A percentile compares a stretch with the other conserved stretches of the same genome.
Conservation (phyloP, 805 yeast species). For the Lipomyces sp. region DNA sequence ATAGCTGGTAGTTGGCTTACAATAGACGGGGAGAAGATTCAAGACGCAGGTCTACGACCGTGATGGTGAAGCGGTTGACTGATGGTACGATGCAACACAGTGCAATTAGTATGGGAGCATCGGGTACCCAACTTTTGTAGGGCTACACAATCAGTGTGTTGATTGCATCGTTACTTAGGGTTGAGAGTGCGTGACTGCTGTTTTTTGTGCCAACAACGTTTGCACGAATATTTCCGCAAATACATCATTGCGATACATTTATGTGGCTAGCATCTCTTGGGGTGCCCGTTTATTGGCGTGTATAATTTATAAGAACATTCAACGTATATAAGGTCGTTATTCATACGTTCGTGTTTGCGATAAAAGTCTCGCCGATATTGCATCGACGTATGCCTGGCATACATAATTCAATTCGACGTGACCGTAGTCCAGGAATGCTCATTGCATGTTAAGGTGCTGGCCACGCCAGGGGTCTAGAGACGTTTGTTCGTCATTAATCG, state of each 20-base stretch:
- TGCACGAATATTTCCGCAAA: neutral
- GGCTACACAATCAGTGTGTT: neutral
- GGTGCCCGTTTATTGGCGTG: too few species aligned
- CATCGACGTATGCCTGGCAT: too few species aligned
- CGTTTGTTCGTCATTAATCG: too few species aligned
- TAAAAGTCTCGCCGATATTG: too few species aligned
- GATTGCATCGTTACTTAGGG: neutral
- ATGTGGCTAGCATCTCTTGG: neutral
- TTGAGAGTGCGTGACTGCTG: conserved; percentile 1
- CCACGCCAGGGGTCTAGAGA: too few species aligned
- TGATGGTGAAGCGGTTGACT: neutral
- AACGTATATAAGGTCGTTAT: too few species aligned
- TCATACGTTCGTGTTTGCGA: too few species aligned
- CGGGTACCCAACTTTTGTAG: neutral
- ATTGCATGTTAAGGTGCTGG: too few species aligned
- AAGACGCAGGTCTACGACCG: neutral
- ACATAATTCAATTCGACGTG: too few species aligned
- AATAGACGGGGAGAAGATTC: neutral
- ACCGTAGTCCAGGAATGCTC: too few species aligned
- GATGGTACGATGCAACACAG: neutral
- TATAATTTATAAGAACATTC: too few species aligned
- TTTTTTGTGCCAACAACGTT: neutral
- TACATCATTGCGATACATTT: neutral
- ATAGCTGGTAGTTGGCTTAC: neutral
- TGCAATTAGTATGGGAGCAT: neutral